These are phyloP conservation scores for Botryotinia globosa DNA, from an alignment of 2,329 filamentous ascomycete genomes.

Conservation along the genomic window DNA sequence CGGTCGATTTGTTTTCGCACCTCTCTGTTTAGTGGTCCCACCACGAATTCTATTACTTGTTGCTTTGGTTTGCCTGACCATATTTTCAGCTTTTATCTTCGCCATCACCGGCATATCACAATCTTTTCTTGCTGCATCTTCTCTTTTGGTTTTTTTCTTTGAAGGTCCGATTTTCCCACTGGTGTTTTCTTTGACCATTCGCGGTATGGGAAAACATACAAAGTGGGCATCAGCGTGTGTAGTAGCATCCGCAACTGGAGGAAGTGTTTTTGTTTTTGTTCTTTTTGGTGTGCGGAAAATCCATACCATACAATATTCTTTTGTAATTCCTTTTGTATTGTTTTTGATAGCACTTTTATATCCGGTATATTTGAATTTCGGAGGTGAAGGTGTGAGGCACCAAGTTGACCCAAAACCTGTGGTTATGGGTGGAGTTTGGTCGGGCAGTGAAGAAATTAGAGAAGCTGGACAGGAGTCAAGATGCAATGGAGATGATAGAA, in stretches of 20 bases:
- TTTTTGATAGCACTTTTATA: slow-evolving; percentile 30
- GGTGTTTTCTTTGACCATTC: slow-evolving; percentile 74
- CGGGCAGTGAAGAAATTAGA: neutral
- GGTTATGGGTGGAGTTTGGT: slow-evolving; percentile 10
- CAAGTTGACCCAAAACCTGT: slow-evolving; percentile 31
- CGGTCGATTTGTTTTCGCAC: slow-evolving; percentile 67
- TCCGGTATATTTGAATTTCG: slow-evolving; percentile 34
- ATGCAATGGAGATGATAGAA: neutral
- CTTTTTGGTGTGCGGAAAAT: slow-evolving; percentile 32
- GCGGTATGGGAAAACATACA: slow-evolving; percentile 75
- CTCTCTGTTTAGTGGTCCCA: slow-evolving; percentile 58
- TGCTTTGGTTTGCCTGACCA: slow-evolving; percentile 58
- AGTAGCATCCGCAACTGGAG: slow-evolving; percentile 45
- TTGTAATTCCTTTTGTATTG: slow-evolving; percentile 34
- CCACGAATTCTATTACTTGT: slow-evolving; percentile 68
- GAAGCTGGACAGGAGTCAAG: neutral
- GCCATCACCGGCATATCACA: slow-evolving; percentile 46
- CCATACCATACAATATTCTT: slow-evolving; percentile 28
- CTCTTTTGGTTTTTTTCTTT: slow-evolving; percentile 72
- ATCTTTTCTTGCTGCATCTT: slow-evolving; percentile 52
- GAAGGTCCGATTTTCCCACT: slow-evolving; percentile 82
- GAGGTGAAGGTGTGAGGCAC: slow-evolving; percentile 24
- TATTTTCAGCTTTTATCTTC: slow-evolving; percentile 51
- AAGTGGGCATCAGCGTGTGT: slow-evolving; percentile 77
- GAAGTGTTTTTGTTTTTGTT: slow-evolving; percentile 34